phyloP scores from a whole-genome alignment of 768 basidiomycete species.

The Phylloporus sp. region DNA sequence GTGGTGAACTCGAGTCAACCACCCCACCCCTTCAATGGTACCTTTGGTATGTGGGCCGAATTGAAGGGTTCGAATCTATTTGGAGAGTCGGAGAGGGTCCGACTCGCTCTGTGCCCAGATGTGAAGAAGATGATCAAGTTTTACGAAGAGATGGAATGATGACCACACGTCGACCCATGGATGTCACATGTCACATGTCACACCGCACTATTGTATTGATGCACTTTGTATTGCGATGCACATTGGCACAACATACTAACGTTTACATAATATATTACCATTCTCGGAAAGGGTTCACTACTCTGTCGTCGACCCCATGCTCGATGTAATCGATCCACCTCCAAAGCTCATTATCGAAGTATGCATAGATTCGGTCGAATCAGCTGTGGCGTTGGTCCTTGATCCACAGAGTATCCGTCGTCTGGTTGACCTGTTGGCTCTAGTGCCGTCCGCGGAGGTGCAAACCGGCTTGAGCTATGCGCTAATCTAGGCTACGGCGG shows the following conservation, averaged over 20 bases:
- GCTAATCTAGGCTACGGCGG: conserved; percentile 59
- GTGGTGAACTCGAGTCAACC: conserved; percentile 21
- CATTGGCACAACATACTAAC: too few species aligned
- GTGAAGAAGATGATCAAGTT: conserved; percentile 55
- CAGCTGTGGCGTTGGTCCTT: conserved; percentile 56
- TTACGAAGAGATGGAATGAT: conserved; percentile 45
- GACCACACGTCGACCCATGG: not conserved
- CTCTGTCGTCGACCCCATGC: conserved; percentile 1
- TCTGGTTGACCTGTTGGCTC: conserved; percentile 3
- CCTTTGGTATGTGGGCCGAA: conserved; percentile 56
- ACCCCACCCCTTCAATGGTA: conserved; percentile 30
- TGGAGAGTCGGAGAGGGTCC: conserved; percentile 59
- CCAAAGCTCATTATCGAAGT: conserved; percentile 45
- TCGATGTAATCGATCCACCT: conserved; percentile 1
- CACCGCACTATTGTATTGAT: not conserved
- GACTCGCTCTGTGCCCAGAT: conserved; percentile 66
- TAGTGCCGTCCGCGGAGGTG: conserved; percentile 70
- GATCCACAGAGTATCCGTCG: not conserved
- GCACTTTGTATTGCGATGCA: not conserved
- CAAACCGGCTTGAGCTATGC: conserved; percentile 76
- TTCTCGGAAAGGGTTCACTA: conserved; percentile 1
- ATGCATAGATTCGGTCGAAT: conserved; percentile 74
- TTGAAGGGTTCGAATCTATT: conserved; percentile 46
- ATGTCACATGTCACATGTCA: not conserved
- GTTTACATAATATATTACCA: too few species aligned